Evolutionary conservation across 2,329 filamentous ascomycete genomes (phyloP).

Genomic region (Curvularia sp.): DNA sequence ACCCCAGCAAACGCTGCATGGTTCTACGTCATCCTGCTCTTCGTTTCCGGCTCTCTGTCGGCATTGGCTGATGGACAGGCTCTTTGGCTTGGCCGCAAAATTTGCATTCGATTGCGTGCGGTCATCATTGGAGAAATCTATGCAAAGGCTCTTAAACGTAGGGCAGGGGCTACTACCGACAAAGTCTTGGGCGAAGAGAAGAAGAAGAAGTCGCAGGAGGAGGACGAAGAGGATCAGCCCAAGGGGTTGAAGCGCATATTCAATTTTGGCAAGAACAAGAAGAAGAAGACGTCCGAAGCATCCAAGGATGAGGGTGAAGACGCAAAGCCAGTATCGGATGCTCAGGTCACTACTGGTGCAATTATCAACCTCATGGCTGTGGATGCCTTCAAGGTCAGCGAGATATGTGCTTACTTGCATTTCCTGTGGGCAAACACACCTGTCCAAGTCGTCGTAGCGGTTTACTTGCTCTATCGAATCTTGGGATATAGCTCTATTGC

Average conservation of each 20-base stretch:
- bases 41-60: conserved; percentile 79
- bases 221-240: conserved; percentile 49
- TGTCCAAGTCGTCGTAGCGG: conserved; percentile 81
- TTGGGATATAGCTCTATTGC: conserved; percentile 93
- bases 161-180: conserved; percentile 79
- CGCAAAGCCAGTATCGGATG: conserved; percentile 56
- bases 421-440: conserved; percentile 94
- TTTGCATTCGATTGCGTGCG: conserved; percentile 89
- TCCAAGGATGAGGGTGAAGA: conserved; percentile 42
- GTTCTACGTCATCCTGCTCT: conserved; percentile 92
- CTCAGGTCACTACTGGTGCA: conserved; percentile 91
- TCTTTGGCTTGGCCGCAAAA: conserved; percentile 90
- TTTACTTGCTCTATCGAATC: conserved; percentile 84
- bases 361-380: conserved; percentile 99
- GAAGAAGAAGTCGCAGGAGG: conserved; percentile 51
- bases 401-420: conserved; percentile 92
- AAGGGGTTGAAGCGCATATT: conserved; percentile 56
- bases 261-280: conserved; percentile 67
- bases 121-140: conserved; percentile 98
- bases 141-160: conserved; percentile 89
- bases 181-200: conserved; percentile 70
- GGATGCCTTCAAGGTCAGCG: conserved; percentile 97
- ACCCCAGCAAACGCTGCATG: conserved; percentile 88
- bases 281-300: conserved; percentile 54
- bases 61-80: conserved; percentile 85